phyloP scores from a whole-genome alignment of 352 stramenopile species.

The Phytophthora rubi region DNA sequence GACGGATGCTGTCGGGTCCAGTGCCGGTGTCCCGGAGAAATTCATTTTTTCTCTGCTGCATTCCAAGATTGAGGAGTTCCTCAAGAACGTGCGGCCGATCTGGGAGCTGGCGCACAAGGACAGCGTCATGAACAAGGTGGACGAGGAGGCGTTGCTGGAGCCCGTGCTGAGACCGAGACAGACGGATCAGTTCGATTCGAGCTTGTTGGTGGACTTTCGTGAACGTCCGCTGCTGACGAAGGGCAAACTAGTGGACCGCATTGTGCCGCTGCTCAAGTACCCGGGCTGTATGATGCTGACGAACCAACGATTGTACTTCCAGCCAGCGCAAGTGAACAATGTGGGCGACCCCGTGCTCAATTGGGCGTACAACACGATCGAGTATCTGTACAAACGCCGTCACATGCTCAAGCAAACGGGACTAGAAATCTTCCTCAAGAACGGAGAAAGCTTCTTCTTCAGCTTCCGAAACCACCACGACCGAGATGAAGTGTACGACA shows the following conservation, averaged over 20 bases:
- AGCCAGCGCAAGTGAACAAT: conserved; percentile 93
- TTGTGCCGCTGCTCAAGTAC: conserved; percentile 92
- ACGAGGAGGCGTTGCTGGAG: conserved; percentile 81
- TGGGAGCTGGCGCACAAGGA: conserved; percentile 72
- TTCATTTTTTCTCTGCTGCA: conserved; percentile 88
- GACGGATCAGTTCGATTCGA: conserved; percentile 90
- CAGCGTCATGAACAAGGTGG: conserved; percentile 83
- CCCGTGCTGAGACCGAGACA: conserved; percentile 74
- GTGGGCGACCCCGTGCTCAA: conserved; percentile 88
- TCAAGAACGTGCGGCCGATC: conserved; percentile 71
- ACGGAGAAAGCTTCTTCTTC: conserved; percentile 81
- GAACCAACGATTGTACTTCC: conserved; percentile 89
- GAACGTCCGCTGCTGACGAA: conserved; percentile 79
- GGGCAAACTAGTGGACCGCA: conserved; percentile 86
- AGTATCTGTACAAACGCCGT: conserved; percentile 85
- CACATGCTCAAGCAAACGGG: conserved; percentile 92
- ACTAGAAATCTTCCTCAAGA: conserved; percentile 85
- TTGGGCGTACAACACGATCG: conserved; percentile 83
- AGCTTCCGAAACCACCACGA: conserved; percentile 76
- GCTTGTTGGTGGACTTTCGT: conserved; percentile 89
- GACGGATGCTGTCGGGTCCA: conserved; percentile 18
- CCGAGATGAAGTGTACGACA: conserved; percentile 85
- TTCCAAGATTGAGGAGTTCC: conserved; percentile 82
- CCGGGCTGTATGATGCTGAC: conserved; percentile 93
- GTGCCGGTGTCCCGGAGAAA: conserved; percentile 42